Evolutionary conservation across 805 yeast genomes (phyloP), one percentile per base, ranked within the genome.

Genomic region (Saccharomycopsis guyanensis): DNA sequence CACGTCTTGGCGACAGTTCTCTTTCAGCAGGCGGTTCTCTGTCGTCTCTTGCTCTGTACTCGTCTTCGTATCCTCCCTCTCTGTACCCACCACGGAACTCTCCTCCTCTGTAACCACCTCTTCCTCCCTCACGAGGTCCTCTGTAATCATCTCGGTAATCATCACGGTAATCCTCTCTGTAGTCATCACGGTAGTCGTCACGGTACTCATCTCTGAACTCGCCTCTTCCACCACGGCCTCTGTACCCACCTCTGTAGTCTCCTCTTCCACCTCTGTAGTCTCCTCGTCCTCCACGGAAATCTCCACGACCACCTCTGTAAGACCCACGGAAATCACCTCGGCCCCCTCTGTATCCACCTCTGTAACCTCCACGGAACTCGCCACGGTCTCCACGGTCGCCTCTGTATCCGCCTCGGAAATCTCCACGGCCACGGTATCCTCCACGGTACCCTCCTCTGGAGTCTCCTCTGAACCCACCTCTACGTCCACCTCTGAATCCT

Each of bases 271-370:
- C 45, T 25, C 41, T 36, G 33, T 37, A 37, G 27, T 38, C 49
- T 12, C 44, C 45, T 22, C 43, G 33, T 6, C 46, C 51, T 18
- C 50, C 50, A 38, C 52, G 45, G 38, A 16, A 47, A 43, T 81
- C 81, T 47, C 83, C 82, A 65, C 82, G 66, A 51, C 71, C 68
- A 55, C 79, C 51, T 42, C 66, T 66, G 49, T 68, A 68, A 46
- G 62, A 56, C 40, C 53, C 38, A 6, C 38, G 15, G n/a, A 19
- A 37, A 15, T 37, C 40, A 41, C 68, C 66, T 59, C 67, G 62
- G 20, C 19, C 37, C 33, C 64, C 65, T 60, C 71, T 64, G 56
- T 62, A 52, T 46, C 65, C 63, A 15, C 48, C 48, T 33, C 53
- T 36, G 44, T 31, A 40, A 15, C 39, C 49, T 19, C 49, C 52